Conservation (phyloP, 2,329 filamentous ascomycete genomes). For the Colletotrichum simmondsii region DNA sequence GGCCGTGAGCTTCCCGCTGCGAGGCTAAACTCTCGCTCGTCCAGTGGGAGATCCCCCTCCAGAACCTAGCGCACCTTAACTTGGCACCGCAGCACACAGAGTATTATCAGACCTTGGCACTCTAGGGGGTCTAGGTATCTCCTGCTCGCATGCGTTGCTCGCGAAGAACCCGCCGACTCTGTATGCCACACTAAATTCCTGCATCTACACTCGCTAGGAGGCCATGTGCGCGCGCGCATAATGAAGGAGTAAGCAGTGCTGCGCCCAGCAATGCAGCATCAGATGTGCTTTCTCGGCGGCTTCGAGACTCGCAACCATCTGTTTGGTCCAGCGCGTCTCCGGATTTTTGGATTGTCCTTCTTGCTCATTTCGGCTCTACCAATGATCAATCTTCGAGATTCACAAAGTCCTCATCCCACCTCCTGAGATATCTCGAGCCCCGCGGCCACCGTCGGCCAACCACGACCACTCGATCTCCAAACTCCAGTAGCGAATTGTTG, state of each 20-base stretch:
- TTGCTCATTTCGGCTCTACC: neutral
- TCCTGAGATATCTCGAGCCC: slow-evolving; percentile 13
- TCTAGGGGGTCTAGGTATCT: neutral
- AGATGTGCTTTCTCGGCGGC: neutral
- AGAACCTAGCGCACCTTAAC: neutral
- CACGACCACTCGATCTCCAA: slow-evolving; percentile 1
- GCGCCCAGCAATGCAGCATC: slow-evolving; percentile 10
- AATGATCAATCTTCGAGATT: neutral
- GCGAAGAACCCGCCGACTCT: neutral
- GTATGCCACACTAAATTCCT: slow-evolving; percentile 10
- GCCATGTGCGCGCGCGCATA: slow-evolving; percentile 8
- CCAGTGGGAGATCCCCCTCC: slow-evolving; percentile 22
- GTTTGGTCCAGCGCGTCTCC: neutral
- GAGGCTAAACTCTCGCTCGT: slow-evolving; percentile 25
- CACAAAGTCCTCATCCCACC: neutral
- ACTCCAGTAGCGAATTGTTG: neutral
- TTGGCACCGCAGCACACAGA: neutral
- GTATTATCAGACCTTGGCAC: neutral
- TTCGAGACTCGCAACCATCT: neutral
- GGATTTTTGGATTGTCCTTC: neutral
- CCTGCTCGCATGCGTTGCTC: neutral
- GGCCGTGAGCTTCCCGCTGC: slow-evolving; percentile 26
- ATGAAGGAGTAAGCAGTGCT: neutral
- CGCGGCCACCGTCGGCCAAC: slow-evolving; percentile 20
- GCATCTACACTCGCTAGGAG: slow-evolving; percentile 1